Evolutionary conservation across 2,329 filamentous ascomycete genomes (phyloP).

Genomic region (Colletotrichum musae): DNA sequence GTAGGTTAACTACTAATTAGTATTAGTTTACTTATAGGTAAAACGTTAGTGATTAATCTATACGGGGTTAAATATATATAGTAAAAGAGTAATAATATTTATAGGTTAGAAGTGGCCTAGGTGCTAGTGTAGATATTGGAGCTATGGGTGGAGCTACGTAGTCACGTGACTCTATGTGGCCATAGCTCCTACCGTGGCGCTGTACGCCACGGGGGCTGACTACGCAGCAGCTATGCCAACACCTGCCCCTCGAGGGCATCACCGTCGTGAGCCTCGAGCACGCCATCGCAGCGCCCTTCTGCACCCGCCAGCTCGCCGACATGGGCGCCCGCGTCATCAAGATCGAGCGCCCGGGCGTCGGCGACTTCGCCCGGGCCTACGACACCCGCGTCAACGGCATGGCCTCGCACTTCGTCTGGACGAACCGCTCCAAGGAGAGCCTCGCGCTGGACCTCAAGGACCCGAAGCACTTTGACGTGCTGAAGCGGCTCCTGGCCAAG

Average conservation of each 20-base stretch:
- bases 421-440: constrained; percentile 68
- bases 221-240: too few relatives aligned
- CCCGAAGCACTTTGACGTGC: constrained; percentile 55
- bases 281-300: constrained; percentile 69
- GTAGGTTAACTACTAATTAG: too few relatives aligned
- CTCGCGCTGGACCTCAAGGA: constrained; percentile 65
- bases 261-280: constrained; percentile 68
- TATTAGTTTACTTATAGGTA: too few relatives aligned
- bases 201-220: too few relatives aligned
- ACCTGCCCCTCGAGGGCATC: constrained; percentile 56
- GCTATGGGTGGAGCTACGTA: too few relatives aligned
- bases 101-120: too few relatives aligned
- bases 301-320: constrained; percentile 68
- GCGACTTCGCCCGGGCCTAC: constrained; percentile 67
- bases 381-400: constrained; percentile 65
- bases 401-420: constrained; percentile 70
- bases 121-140: too few relatives aligned
- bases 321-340: constrained; percentile 69
- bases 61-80: too few relatives aligned
- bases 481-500: constrained; percentile 59
- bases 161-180: too few relatives aligned
- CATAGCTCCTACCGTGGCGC: too few relatives aligned
- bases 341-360: constrained; percentile 64
- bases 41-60: too few relatives aligned
- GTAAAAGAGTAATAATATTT: too few relatives aligned